Percentiles rank a stretch among this genome's conserved stretches.
Conservation (phyloP, 495 filamentous ascomycete genomes). For the Parachaetomium inaequale region DNA sequence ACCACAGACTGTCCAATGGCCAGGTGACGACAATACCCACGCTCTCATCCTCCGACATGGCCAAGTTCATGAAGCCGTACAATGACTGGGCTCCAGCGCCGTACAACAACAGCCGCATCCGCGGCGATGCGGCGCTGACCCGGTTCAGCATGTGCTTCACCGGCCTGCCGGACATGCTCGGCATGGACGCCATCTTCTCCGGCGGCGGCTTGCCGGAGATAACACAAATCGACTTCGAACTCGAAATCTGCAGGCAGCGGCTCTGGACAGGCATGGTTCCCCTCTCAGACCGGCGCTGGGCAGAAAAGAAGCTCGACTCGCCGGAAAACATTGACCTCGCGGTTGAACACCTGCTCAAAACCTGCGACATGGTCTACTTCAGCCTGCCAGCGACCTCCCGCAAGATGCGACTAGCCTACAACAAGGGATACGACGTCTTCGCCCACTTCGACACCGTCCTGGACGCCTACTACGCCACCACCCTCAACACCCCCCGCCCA, state of each 20-base stretch:
- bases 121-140: constrained; percentile 4
- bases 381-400: not conserved
- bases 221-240: constrained; percentile 11
- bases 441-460: constrained; percentile 18
- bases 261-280: constrained; percentile 17
- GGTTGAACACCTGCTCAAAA: constrained; percentile 9
- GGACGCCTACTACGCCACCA: constrained; percentile 12
- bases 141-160: constrained; percentile 10
- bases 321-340: constrained; percentile 19
- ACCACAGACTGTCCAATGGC: constrained; percentile 16
- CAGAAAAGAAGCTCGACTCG: constrained; percentile 15
- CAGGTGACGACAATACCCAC: constrained; percentile 7
- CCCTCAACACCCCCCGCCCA: not conserved
- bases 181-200: not conserved
- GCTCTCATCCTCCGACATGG: constrained; percentile 6
- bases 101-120: constrained; percentile 17
- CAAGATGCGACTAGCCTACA: constrained; percentile 15
- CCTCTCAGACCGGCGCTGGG: constrained; percentile 20
- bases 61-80: constrained; percentile 14
- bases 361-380: constrained; percentile 14
- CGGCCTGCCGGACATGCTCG: constrained; percentile 4
- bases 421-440: constrained; percentile 14
- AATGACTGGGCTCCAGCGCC: constrained; percentile 23
- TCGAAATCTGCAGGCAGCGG: constrained; percentile 7
- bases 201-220: not conserved